Base-by-base conservation (phyloP, 2,329 filamentous ascomycete genomes). In the Leptodontidium sp. region DNA sequence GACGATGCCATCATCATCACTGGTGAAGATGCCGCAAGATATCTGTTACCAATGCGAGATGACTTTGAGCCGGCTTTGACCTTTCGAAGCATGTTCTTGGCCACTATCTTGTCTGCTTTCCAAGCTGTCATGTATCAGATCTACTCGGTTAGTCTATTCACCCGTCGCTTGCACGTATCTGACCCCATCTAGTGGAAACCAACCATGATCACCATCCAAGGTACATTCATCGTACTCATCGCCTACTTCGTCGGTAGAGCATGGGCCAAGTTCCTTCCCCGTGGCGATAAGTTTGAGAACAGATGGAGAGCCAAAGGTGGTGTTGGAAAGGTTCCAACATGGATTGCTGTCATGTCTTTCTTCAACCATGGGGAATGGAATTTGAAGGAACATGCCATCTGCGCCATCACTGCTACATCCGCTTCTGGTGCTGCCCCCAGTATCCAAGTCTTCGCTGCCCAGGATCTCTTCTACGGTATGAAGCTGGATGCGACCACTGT, bases 181-280 rank as follows among this genome's bases (percentile, higher is more conserved):
- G n/a, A 47, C 45, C 15, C n/a, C 43, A 17, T 17, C 45, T 52
- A 86, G 84, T 87, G 85, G 76, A 87, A 87, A 80, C 85, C 85
- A 0, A 87, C 85, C 0, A 2, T 47, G 0, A 75, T 84, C 45
- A 80, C 79, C 2, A 84, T 87, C 21, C 80, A 81, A 17, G 85
- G 85, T 47, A 87, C 85, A 0, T 88, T 87, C 65, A 86, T 87
- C 63, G 85, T 87, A 5, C 81, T 88, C 50, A 86, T 88, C 57
- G 83, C 84, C 14, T 87, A 87, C 77, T 87, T 88, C 61, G 61
- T 83, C 1, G 86, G 86, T 9, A 84, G 84, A 9, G 82, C 77
- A 3, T 86, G 81, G 83, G 79, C 84, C 0, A 71, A 74, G 0
- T 69, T 84, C 6, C 79, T 87, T 2, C 86, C 86, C 1, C 85